phyloP scores from a whole-genome alignment of 2,329 filamentous ascomycete genomes.

The Monosporascus sp. region DNA sequence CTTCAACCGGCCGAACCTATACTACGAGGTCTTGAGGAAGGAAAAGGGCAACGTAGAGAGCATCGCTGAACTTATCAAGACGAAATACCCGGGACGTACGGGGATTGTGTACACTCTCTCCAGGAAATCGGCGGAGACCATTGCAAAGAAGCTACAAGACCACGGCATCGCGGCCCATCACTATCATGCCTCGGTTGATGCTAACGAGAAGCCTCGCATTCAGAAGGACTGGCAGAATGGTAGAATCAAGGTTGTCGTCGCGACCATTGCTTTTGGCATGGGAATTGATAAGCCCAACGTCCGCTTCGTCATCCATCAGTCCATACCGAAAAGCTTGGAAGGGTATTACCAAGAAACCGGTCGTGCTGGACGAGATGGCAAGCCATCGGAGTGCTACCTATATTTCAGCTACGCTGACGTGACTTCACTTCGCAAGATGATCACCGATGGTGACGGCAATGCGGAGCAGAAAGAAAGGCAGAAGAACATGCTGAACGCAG shows the following conservation, averaged over 20 bases:
- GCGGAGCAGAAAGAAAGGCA: slow-evolving; percentile 79
- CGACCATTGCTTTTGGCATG: slow-evolving; percentile 98
- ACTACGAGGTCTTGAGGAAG: slow-evolving; percentile 79
- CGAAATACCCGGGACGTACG: slow-evolving; percentile 64
- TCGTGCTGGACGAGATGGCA: slow-evolving; percentile 86
- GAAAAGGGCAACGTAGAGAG: slow-evolving; percentile 48
- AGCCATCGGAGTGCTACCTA: slow-evolving; percentile 81
- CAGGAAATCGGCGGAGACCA: slow-evolving; percentile 72
- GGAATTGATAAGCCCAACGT: slow-evolving; percentile 99
- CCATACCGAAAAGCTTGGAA: slow-evolving; percentile 89
- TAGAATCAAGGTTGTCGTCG: slow-evolving; percentile 81
- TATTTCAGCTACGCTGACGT: slow-evolving; percentile 83
- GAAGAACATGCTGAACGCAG: slow-evolving; percentile 75
- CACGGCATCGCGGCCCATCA: slow-evolving; percentile 69
- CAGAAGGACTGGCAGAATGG: slow-evolving; percentile 83
- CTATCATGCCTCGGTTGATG: slow-evolving; percentile 78
- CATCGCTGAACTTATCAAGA: slow-evolving; percentile 64
- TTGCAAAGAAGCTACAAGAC: slow-evolving; percentile 63
- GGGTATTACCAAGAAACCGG: slow-evolving; percentile 99
- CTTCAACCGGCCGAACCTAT: slow-evolving; percentile 94
- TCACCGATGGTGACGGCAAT: slow-evolving; percentile 73
- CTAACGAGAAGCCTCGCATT: slow-evolving; percentile 62
- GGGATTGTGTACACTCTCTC: slow-evolving; percentile 95
- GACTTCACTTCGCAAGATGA: slow-evolving; percentile 70
- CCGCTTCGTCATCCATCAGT: slow-evolving; percentile 91